Evolutionary conservation across 2,329 filamentous ascomycete species (phyloP), one percentile per base, ranked within the genome.

Genomic region (Fusarium sp.): DNA sequence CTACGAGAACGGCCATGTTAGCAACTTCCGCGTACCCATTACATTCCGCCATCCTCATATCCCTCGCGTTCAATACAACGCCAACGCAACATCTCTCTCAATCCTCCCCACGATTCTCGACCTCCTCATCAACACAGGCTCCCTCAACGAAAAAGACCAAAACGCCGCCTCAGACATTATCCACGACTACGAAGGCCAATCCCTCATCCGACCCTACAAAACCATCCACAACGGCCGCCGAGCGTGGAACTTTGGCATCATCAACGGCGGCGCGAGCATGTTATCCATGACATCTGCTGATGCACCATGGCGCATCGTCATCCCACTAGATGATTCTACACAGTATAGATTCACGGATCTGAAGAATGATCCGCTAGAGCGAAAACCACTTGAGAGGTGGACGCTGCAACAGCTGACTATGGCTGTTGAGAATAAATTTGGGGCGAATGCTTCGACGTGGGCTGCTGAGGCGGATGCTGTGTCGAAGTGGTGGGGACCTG

Each of bases 81-180:
- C 75, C 39, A 73, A 76, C 29, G 76, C 76, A 10, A 75, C 76
- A 2, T 77, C 77, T 2, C 57, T 77, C 16, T 77, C 77, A 18
- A 77, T 80, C 23, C 70, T 80, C 3, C 78, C 78, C 0, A 79
- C 78, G 0, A 77, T 80, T n/a, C 73, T 80, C 33, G 78, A 80
- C 16, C 66, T 80, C 1, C 77, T 80, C 13, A 66, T 77, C 21
- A 77, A 79, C 48, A 79, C 75, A 0, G 74, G 69, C 11, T 80
- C 78, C 2, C 74, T 80, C 12, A 71, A 74, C 46, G 49, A 70
- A 15, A 64, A 68, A n/a, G 74, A 76, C 35, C 66, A 55, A 5
- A 43, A 59, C 8, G 74, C 74, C 3, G 77, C 77, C 2, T 61
- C 55, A 2, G 76, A 78, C 24, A 64, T 80, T 5, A 63, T 74